Evolutionary conservation across 805 yeast species (phyloP), one percentile per base, ranked within the genome.

Genomic region (Zygosaccharomyces pseudorouxii): DNA sequence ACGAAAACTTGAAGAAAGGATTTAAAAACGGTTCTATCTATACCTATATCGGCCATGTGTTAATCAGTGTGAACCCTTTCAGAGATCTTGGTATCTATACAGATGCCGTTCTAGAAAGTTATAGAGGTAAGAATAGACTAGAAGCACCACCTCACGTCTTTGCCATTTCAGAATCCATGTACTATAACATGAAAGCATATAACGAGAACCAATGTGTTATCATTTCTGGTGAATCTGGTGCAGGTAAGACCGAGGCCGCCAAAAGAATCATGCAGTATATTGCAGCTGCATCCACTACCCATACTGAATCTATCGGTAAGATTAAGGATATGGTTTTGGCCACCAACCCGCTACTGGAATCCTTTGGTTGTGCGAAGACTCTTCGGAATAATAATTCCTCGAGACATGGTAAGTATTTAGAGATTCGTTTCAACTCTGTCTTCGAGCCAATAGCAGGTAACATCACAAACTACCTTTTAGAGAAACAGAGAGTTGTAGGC

Each of bases 101-200:
- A 6, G 86, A 81, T 43, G 83, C 81, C 19, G 82, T 82, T 1
- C 72, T 92, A 55, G 79, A 80, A 49, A 74, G 84, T 16, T 93
- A 93, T 64, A 81, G 82, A 67, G 96, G 96, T 53, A 89, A 90
- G 67, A 93, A 93, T 68, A 77, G 99, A 60, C 74, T 93, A 50
- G 99, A 93, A 70, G 96, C 86, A 25, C 95, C 98, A 14, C 99
- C 99, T 3, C 99, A 93, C 70, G 99, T 93, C 27, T 93, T 84
- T 69, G 96, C 98, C 46, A 89, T 93, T 60, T 99, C 99, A 9
- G 99, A 93, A 70, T 72, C 95, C 30, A 89, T 93, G 96, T 93
- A 85, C 69, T 92, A 93, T 71, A 87, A 92, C 67, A 78, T 93
- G 82, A 90, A 90, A 69, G 85, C 96, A 0, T 93, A 93, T 69